These are phyloP conservation scores for Straminergon stramineum DNA, from an alignment of 225 moss, liverwort and hornwort genomes.

Conservation along the genomic window DNA sequence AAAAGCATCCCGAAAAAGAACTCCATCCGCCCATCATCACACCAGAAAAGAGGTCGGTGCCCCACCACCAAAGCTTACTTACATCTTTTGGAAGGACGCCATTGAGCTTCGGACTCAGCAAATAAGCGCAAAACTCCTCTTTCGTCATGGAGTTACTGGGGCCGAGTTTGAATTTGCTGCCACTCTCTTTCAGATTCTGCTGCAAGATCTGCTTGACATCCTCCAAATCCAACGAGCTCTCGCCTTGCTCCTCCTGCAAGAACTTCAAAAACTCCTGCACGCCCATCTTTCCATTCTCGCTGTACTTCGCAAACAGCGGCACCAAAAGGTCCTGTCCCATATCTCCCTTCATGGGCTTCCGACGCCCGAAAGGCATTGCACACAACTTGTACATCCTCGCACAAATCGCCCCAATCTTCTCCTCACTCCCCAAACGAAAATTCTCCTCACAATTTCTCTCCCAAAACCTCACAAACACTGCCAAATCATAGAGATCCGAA, in stretches of 20 bases:
- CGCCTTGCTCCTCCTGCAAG: conserved; percentile 54
- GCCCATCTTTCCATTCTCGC: conserved; percentile 40
- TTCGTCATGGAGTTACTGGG: conserved; percentile 8
- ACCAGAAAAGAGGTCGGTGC: not conserved
- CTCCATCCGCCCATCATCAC: not conserved
- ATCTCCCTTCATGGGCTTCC: not conserved
- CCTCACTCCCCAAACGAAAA: not conserved
- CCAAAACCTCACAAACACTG: not conserved
- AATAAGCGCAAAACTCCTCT: conserved; percentile 25
- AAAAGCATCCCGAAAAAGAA: not conserved
- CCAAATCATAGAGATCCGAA: not conserved
- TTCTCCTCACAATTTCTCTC: not conserved
- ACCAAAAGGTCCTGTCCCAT: conserved; percentile 17
- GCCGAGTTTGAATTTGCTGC: not conserved
- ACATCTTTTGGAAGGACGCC: not conserved
- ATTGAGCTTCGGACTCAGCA: conserved; percentile 26
- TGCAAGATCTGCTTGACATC: conserved; percentile 40
- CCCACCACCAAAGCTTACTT: not conserved
- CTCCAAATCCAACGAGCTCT: conserved; percentile 14
- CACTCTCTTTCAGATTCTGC: conserved; percentile 7
- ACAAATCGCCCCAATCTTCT: not conserved
- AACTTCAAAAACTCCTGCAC: conserved; percentile 38
- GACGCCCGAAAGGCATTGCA: not conserved
- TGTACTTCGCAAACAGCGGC: conserved; percentile 43
- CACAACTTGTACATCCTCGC: conserved; percentile 1